Evolutionary conservation across 257 asterid genomes (phyloP), one percentile per base, ranked within the genome.

Genomic region (Apocynum venetum): DNA sequence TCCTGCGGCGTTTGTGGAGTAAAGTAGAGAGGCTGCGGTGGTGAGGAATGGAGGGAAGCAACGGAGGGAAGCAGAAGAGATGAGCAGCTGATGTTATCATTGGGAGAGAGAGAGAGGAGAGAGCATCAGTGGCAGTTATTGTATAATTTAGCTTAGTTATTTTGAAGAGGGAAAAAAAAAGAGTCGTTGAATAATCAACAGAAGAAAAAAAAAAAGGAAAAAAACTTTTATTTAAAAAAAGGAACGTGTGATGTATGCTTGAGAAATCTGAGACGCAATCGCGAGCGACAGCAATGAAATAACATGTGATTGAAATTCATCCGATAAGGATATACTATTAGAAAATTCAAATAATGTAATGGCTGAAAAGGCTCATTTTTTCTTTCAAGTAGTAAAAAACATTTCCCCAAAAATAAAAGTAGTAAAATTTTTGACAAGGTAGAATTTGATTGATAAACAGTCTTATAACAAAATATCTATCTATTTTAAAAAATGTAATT

Each of bases 11-110:
- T 25, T 60, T 67, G 68, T 1, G 65, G 61, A 47, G 84, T 44
- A 76, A 67, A 20, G 83, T 80, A 52, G 73, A 69, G 40, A 85
- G 73, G 64, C 71, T 68, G 76, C 72, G 66, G 47, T 15, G 80
- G 44, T 38, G 61, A 75, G 20, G 43, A 78, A 11, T 48, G 47
- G 80, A 65, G 0, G 76, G 64, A 49, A 79, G 76, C 17, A 88
- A 74, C 88, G 86, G 82, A 59, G 91, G 85, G 82, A 86, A 49
- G 74, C 90, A 90, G 88, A 91, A 92, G 75, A 93, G 91, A 84
- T 84, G 77, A 52, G 88, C 79, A 72, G 96, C 75, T 79, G 91
- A 85, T 83, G 77, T 78, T 52, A 79, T 71, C 80, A 74, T 78
- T 81, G 7, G 65, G 63, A 17, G 41, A 35, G 17, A 52, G 64